phyloP scores from a whole-genome alignment of 495 filamentous ascomycete species.

The Bryoglossum gracile region DNA sequence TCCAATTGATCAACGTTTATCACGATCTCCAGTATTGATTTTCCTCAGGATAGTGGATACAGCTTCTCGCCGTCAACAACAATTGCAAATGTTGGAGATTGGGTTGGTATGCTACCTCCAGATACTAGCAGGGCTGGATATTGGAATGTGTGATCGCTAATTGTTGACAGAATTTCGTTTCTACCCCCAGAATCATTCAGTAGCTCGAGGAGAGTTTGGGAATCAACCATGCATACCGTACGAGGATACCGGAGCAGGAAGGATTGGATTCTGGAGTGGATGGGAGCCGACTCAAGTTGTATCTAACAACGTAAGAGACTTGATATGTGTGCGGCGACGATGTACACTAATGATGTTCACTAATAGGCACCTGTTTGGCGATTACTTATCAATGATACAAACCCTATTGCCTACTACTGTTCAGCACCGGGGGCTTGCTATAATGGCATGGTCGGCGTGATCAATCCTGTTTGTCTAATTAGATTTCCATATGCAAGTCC shows the following conservation, averaged over 20 bases:
- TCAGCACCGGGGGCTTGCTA: slow-evolving; percentile 36
- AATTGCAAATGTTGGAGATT: slow-evolving; percentile 33
- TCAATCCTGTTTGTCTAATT: slow-evolving; percentile 31
- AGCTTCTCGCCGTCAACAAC: slow-evolving; percentile 28
- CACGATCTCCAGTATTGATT: too few species aligned
- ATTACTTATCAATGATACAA: slow-evolving; percentile 48
- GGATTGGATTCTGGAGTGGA: slow-evolving; percentile 42
- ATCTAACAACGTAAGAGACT: slow-evolving; percentile 25
- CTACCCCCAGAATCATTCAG: slow-evolving; percentile 53
- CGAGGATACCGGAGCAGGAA: slow-evolving; percentile 35
- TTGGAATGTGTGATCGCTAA: slow-evolving; percentile 5
- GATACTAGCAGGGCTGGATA: background rate
- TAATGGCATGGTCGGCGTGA: slow-evolving; percentile 40
- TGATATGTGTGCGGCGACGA: slow-evolving; percentile 1
- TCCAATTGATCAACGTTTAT: background rate
- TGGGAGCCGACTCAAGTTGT: slow-evolving; percentile 28
- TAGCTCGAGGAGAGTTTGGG: slow-evolving; percentile 45
- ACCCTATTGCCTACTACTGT: slow-evolving; percentile 57
- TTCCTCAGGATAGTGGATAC: slow-evolving; percentile 30
- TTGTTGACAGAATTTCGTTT: slow-evolving; percentile 41
- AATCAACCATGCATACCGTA: slow-evolving; percentile 51
- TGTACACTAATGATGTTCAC: background rate
- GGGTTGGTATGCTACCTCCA: slow-evolving; percentile 27
- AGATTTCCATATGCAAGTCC: background rate
- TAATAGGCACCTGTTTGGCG: slow-evolving; percentile 39